Evolutionary conservation across 495 filamentous ascomycete genomes (phyloP), one percentile per base, ranked within the genome.

Genomic region (Neurospora africana): DNA sequence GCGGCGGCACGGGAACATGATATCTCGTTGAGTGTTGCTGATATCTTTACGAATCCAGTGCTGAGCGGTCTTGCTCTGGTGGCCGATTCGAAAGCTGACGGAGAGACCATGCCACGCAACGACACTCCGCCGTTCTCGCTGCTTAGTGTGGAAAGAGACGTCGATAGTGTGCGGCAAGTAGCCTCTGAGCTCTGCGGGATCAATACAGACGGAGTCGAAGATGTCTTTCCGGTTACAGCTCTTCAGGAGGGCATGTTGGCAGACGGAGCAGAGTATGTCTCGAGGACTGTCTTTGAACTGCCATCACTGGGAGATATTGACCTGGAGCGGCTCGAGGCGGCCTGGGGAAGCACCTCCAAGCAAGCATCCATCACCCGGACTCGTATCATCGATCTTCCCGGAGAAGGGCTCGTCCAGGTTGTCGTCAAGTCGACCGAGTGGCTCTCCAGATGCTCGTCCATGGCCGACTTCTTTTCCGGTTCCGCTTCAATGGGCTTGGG

Each of bases 181-280:
- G 41, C 41, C 41, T 78, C 80, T 15, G 77, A 76, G 2, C 81
- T 81, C 43, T 90, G 86, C 68, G 33, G 68, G 8, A 73, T 89
- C 11, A 68, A 78, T 1, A 77, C 78, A 13, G 78, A 84, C 0
- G 70, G 78, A 0, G 82, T 91, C 53, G 79, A 82, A 68, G 86
- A 90, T 70, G 83, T 89, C 36, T 91, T 90, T 72, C 88, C 88
- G 1, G 90, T 87, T 77, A 90, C 79, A 72, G 81, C 86, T 7
- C 73, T 88, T 2, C 84, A 87, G 74, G 86, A 88, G 70, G 87
- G 83, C 23, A 43, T 43, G 41, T 43, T 43, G 19, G 41, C 41
- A n/a, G 41, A 43, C 8, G 41, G 41, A 43, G 41, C 73, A 68
- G 79, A 83, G 41, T 86, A 85, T 72, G 77, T 85, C 13, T 77